Percentiles rank a stretch among this genome's conserved stretches.
These are phyloP conservation scores for Fraxinus anomala DNA, from an alignment of 257 asterid species.

Conservation along the genomic window DNA sequence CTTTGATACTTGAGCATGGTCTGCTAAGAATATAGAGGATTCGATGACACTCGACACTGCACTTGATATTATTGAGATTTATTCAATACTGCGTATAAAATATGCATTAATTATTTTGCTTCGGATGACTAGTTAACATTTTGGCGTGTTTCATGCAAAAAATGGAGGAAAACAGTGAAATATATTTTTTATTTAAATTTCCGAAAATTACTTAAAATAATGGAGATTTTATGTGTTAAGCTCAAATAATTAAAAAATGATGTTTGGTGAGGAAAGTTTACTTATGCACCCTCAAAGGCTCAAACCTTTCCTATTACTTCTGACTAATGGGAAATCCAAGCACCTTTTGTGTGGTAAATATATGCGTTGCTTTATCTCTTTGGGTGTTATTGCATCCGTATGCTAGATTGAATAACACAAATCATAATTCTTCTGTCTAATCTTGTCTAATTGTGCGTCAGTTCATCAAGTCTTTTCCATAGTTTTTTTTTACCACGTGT, in stretches of 20 bases:
- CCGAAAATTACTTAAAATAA: neutral
- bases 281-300: neutral
- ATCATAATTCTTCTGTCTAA: neutral
- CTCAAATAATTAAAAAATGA: neutral
- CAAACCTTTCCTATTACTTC: neutral
- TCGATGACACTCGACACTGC: too few relatives aligned
- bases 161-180: neutral
- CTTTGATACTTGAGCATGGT: neutral
- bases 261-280: slow-evolving; percentile 1
- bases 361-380: neutral
- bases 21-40: too few relatives aligned
- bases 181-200: too few relatives aligned
- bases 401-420: neutral
- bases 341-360: neutral
- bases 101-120: neutral
- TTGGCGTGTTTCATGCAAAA: neutral
- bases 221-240: neutral
- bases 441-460: neutral
- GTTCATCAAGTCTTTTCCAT: neutral
- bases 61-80: neutral
- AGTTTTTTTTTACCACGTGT: neutral
- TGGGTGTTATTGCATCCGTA: neutral
- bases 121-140: neutral
- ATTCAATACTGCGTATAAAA: neutral
- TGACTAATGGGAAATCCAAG: neutral